These are phyloP conservation scores for Neurospora crassa DNA, from an alignment of 2,329 filamentous ascomycete species.

Conservation along the genomic window DNA sequence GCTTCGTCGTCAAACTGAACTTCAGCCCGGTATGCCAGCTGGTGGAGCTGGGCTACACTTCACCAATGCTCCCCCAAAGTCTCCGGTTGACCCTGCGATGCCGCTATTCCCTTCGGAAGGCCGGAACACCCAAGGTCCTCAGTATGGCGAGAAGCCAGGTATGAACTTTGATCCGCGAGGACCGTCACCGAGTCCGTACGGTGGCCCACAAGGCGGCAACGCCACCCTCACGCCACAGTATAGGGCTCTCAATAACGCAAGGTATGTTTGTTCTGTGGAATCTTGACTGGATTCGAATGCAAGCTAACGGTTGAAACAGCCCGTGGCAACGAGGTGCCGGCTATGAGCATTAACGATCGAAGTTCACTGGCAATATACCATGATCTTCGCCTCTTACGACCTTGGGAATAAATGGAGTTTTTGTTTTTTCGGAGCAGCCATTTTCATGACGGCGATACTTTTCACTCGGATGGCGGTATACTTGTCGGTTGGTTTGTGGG, in stretches of 20 bases:
- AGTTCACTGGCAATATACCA: not conserved
- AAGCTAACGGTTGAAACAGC: slow-evolving; percentile 25
- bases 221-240: slow-evolving; percentile 16
- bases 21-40: slow-evolving; percentile 13
- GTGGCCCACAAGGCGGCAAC: slow-evolving; percentile 14
- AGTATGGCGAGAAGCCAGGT: slow-evolving; percentile 11
- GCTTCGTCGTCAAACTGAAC: slow-evolving; percentile 32
- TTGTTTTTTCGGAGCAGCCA: not conserved
- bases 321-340: slow-evolving; percentile 49
- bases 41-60: slow-evolving; percentile 17
- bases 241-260: slow-evolving; percentile 25
- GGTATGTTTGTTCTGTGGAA: slow-evolving; percentile 18
- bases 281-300: not conserved
- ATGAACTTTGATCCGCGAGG: slow-evolving; percentile 11
- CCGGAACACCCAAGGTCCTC: slow-evolving; percentile 14
- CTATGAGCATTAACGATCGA: slow-evolving; percentile 31
- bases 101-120: slow-evolving; percentile 38
- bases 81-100: slow-evolving; percentile 40
- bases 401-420: not conserved
- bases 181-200: slow-evolving; percentile 23
- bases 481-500: not conserved
- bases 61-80: slow-evolving; percentile 26
- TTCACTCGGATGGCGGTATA: not conserved
- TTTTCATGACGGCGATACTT: not conserved
- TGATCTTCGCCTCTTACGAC: not conserved